These are phyloP conservation scores for Phialophora verrucosa DNA, from an alignment of 2,329 filamentous ascomycete species.

Conservation along the genomic window DNA sequence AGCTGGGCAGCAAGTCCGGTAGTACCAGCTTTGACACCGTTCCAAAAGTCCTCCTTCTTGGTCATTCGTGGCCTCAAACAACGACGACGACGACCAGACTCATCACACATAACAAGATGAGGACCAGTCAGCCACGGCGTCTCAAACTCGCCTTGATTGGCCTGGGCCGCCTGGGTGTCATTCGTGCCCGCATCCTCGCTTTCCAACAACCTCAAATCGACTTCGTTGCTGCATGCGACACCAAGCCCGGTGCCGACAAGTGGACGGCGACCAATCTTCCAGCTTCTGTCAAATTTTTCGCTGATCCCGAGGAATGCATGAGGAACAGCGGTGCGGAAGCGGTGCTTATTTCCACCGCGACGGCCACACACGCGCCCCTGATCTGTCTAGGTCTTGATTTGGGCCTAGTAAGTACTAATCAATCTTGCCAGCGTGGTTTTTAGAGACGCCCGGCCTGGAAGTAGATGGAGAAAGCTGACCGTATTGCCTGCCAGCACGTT, in stretches of 20 bases:
- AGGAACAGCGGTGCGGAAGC: conserved; percentile 42
- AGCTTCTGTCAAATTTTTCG: conserved; percentile 35
- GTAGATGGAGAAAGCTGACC: not conserved
- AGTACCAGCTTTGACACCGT: no score
- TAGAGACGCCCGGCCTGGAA: no score
- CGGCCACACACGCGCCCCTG: conserved; percentile 42
- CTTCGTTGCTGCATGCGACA: conserved; percentile 45
- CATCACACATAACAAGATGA: not conserved
- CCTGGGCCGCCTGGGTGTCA: conserved; percentile 42
- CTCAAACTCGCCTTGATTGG: conserved; percentile 40
- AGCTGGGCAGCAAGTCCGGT: no score
- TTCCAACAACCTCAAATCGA: conserved; percentile 47
- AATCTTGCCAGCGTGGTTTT: not conserved
- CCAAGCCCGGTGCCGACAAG: conserved; percentile 43
- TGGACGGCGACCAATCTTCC: conserved; percentile 44
- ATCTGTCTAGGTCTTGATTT: conserved; percentile 30
- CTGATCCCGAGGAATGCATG: conserved; percentile 41
- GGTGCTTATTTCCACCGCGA: conserved; percentile 43
- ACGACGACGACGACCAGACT: no score
- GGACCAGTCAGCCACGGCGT: conserved; percentile 4
- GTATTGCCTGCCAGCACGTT: conserved; percentile 10
- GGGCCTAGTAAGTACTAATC: conserved; percentile 5
- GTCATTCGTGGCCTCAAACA: no score
- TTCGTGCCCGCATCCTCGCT: conserved; percentile 45
- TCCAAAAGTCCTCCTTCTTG: no score